Base-by-base conservation (phyloP, 2,329 filamentous ascomycete genomes). In the Emergomyces pasteurianus region DNA sequence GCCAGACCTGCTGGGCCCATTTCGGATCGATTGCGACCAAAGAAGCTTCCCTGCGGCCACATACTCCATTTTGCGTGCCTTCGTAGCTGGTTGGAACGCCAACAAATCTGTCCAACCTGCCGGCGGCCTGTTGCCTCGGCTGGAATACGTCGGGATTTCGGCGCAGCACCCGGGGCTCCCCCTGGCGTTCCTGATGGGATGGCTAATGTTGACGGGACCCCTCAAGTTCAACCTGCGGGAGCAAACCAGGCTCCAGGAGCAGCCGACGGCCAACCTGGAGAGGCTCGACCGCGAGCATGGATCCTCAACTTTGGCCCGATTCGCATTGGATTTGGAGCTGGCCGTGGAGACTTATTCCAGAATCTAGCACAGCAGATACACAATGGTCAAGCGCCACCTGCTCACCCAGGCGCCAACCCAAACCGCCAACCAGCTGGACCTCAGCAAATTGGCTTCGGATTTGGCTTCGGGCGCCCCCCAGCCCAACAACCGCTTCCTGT, bases 31-130 rank as follows among this genome's bases (percentile, higher is more conserved):
- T 83, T 89, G 61, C 83, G 94, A 23, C 90, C 94, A 7, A 99
- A 99, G 79, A 97, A 96, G 75, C 82, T 99, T 10, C 94, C 94
- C 0, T 99, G 94, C 74, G 92, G 92, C 4, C 94, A 99, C 70
- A 94, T 97, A 46, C 77, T 99, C 46, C 94, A 99, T 73, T 88
- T 96, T 65, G 88, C 91, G 55, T 99, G 94, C 73, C 83, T 99
- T 61, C 90, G 94, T 74, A 95, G 92, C 73, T 99, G 94, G 94
- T 81, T 99, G 34, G 94, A 99, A 78, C 83, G 94, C 65, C 94
- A 99, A 73, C 94, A 99, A 76, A 92, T 95, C 40, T 99, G 94
- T 72, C 94, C 94, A 7, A 99, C 91, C 2, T 99, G 94, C 72
- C 85, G 94, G 67, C 84, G 89, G 58, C 86, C 92, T 18, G 94